Percentiles rank a stretch among this genome's conserved stretches.
Evolutionary conservation across 352 stramenopile genomes (phyloP).

Genomic region (Pythium insidiosum): DNA sequence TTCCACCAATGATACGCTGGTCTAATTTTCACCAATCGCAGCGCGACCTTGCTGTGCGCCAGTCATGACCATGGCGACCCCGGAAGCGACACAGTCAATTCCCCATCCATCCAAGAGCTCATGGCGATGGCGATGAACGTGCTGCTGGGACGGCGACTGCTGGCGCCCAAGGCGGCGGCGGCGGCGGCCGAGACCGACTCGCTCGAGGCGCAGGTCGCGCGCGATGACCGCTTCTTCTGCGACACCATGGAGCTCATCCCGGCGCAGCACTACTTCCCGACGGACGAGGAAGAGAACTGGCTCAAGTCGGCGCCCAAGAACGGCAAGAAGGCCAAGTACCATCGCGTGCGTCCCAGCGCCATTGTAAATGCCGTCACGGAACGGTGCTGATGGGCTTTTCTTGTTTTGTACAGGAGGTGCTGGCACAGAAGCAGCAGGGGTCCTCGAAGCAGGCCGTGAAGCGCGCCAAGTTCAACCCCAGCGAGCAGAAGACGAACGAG

Average conservation of each 20-base stretch:
- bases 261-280: slow-evolving; percentile 69
- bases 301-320: slow-evolving; percentile 46
- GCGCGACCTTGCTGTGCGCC: slow-evolving; percentile 4
- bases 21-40: slow-evolving; percentile 10
- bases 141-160: slow-evolving; percentile 44
- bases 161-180: slow-evolving; percentile 11
- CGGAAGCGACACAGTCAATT: slow-evolving; percentile 3
- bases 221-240: slow-evolving; percentile 67
- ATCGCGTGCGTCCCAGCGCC: slow-evolving; percentile 31
- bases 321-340: slow-evolving; percentile 51
- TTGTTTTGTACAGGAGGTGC: slow-evolving; percentile 27
- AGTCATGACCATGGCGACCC: slow-evolving; percentile 17
- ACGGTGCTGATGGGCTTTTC: neutral
- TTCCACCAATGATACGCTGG: slow-evolving; percentile 11
- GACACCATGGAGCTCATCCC: slow-evolving; percentile 70
- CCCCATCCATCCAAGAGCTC: neutral
- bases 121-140: slow-evolving; percentile 17
- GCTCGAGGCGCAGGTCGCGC: slow-evolving; percentile 17
- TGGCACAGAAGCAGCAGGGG: slow-evolving; percentile 39
- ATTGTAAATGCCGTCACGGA: neutral
- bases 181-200: slow-evolving; percentile 7
- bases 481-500: slow-evolving; percentile 57
- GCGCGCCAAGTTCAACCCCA: slow-evolving; percentile 64
- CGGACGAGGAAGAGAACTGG: slow-evolving; percentile 71
- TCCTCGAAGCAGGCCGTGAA: slow-evolving; percentile 60